Evolutionary conservation across 805 yeast species (phyloP), one percentile per base, ranked within the genome.

Genomic region (Metschnikowia lochheadii): DNA sequence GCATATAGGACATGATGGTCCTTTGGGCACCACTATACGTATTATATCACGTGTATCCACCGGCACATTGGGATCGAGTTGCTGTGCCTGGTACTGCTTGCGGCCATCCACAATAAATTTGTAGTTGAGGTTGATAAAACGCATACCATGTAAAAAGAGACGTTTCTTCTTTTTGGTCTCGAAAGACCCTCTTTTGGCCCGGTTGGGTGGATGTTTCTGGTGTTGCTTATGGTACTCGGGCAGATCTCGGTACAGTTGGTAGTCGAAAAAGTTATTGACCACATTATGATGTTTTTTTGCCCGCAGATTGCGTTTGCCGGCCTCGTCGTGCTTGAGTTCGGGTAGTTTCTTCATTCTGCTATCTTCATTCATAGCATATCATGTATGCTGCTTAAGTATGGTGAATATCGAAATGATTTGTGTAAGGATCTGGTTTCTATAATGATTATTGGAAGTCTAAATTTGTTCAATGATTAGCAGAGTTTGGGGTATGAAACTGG

Each of bases 1-100:
- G 65, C 99, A 94, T 26, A 94, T 92, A 0, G 99, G 98, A 63
- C 99, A 94, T 36, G 84, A 83, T 57, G 85, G 85, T 1, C 85
- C 84, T 52, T 78, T 80, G 13, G 92, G 85, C 0, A 82, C 84
- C n/a, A 89, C 64, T 5, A 92, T 89, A 44, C 96, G 73, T 32
- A 85, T 65, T 5, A 94, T 82, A 36, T 79, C 74, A 3, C 74
- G 72, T 52, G 80, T 76, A 14, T 84, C 80, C 2, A 92, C 70
- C 0, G 87, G 84, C n/a, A 81, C 65, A 62, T 88, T 89, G 1
- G 97, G 94, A 62, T 89, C 92, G 18, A 78, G 55, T 40, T 76
- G 70, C 62, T 87, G 92, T 8, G 79, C 69, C 23, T 69, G 63
- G 60, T 81, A 85, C 41, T 78, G 78, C 37, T 77, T 73, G 38